Base-by-base conservation (phyloP, 2,329 filamentous ascomycete genomes). In the Scortechinia acanthostroma region DNA sequence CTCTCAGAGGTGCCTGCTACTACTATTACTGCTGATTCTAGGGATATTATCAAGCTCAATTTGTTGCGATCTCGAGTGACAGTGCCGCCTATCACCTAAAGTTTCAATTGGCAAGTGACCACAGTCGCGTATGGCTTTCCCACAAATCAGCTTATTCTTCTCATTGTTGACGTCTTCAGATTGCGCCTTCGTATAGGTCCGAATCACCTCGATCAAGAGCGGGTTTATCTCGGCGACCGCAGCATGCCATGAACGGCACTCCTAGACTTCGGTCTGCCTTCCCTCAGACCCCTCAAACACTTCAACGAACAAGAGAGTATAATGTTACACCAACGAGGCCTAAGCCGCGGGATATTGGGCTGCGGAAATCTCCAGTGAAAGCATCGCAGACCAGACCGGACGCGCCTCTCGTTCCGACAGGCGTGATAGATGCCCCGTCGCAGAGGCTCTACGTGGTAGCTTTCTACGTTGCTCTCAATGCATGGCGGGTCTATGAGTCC, bases 401-500 rank as follows among this genome's bases (percentile, higher is more conserved):
- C 21, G 22, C 48, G 45, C 91, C 93, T 23, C 67, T 95, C 46
- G 91, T 98, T 56, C 86, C 93, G 13, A 71, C 88, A 51, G 77
- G 80, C 51, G 69, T 95, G 42, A 74, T 97, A 61, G 91, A 97
- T 69, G 88, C 88, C 42, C 91, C 93, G 4, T 87, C 87, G 44
- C 93, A 98, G 66, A 81, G 93, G 46, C 77, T 95, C 55, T 96
- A 95, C 61, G 84, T 89, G 42, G 77, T 86, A 50, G 83, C 80
- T n/a, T 65, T 95, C 51, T 97, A 95, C 61, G 62, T 83, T 35
- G 71, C 76, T 22, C 67, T 98, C 20, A 76, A 87, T 64, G 82
- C 81, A 49, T 97, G 88, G 84, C 84, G 89, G 56, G 66, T 93
- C 23, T 95, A 90, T 63, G 90, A 98, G 68, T 95, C 82, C 51